Evolutionary conservation across 768 basidiomycete species (phyloP), one percentile per base, ranked within the genome.

Genomic region (Punctularia strigosozonata): DNA sequence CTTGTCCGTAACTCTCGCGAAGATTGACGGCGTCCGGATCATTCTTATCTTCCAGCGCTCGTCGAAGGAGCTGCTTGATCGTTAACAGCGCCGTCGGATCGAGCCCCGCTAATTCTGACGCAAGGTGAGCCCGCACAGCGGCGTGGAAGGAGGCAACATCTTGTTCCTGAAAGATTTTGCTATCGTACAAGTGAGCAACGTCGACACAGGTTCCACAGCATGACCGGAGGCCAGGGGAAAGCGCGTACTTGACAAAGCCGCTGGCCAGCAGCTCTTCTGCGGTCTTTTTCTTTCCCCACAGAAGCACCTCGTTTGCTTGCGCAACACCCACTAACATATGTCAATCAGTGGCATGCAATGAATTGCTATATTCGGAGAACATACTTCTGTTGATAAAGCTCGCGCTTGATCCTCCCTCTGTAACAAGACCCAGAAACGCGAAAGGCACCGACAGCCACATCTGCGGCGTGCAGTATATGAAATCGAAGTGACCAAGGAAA

Each of bases 401-500:
- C 22, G 76, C 77, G 39, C 79, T 82, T 4, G 80, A 68, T 6
- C 80, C 80, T 4, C 73, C 80, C 49, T 84, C 82, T 2, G 74
- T 63, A 31, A 76, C 65, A 34, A 85, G 69, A 68, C 75, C 80
- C 17, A 85, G 53, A 46, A 80, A 79, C 0, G 79, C 67, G 50
- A 85, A 84, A 0, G 79, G 80, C 1, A 75, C 64, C 25, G 72
- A 71, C 4, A 85, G 52, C 73, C 76, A 84, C 0, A 62, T 68
- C 40, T 64, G 60, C 2, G 76, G 73, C 43, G 82, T 53, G 19
- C 72, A 66, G 46, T 80, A 84, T 20, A 85, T 75, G 46, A 85
- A 80, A 54, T 85, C 82, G 43, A 82, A 81, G 42, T 79, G 71
- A 1, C 80, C 79, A n/a, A 80, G 57, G 48, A 75, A 72, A 2